phyloP scores from a whole-genome alignment of 176 grass and related monocot genomes.

The Ananas comosus region DNA sequence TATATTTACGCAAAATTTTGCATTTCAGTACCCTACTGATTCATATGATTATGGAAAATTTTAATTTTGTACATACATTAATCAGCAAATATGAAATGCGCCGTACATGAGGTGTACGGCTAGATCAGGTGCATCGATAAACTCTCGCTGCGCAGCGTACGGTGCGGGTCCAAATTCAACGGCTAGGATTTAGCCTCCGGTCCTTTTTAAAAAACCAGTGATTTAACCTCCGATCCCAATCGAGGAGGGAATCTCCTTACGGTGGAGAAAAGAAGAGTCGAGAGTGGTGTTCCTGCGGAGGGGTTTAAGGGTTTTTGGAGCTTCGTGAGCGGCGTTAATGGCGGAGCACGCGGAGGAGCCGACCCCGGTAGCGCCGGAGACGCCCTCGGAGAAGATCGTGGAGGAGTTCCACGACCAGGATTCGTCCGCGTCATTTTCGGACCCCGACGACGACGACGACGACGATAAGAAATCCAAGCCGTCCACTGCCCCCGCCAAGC shows the following conservation, averaged over 20 bases:
- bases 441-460: constrained; percentile 17
- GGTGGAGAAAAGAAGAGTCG: background rate
- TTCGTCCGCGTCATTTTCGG: constrained; percentile 7
- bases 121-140: too few species aligned
- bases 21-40: too few species aligned
- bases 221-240: background rate
- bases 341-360: constrained; percentile 24
- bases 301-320: background rate
- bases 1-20: too few species aligned
- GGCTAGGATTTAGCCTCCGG: background rate
- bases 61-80: too few species aligned
- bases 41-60: too few species aligned
- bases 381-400: constrained; percentile 27
- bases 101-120: too few species aligned
- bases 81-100: too few species aligned
- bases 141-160: too few species aligned
- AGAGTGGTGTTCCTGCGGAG: constrained; percentile 14
- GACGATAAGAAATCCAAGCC: constrained; percentile 24
- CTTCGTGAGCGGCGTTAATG: constrained; percentile 11
- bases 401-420: constrained; percentile 30
- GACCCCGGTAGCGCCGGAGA: constrained; percentile 18
- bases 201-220: background rate
- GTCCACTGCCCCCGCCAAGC: constrained; percentile 2
- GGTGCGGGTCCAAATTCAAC: too few species aligned
- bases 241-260: background rate